Evolutionary conservation across 345 rosid species (phyloP).

Genomic region (Mangifera indica): DNA sequence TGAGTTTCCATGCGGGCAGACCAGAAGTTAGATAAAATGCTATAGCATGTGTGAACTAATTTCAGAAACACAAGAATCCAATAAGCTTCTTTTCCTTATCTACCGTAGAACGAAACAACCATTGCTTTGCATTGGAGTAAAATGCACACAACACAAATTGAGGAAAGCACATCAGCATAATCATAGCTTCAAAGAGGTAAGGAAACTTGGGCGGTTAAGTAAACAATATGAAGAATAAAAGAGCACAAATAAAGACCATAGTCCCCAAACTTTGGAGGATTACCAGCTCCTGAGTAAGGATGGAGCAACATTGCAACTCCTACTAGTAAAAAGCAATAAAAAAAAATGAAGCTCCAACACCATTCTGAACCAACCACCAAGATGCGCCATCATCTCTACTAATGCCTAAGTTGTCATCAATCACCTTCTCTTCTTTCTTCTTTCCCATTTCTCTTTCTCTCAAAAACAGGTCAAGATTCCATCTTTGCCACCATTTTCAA

Average conservation of each 20-base stretch:
- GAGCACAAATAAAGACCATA: slow-evolving; percentile 62
- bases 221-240: slow-evolving; percentile 57
- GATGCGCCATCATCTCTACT: slow-evolving; percentile 14
- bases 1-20: background rate
- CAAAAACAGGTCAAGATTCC: slow-evolving; percentile 4
- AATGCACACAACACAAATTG: slow-evolving; percentile 45
- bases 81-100: slow-evolving; percentile 45
- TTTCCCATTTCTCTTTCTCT: slow-evolving; percentile 22
- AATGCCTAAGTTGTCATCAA: slow-evolving; percentile 11
- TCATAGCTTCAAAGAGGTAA: slow-evolving; percentile 67
- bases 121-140: slow-evolving; percentile 55
- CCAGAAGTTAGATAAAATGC: background rate
- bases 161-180: slow-evolving; percentile 69
- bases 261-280: slow-evolving; percentile 83
- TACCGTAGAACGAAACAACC: slow-evolving; percentile 38
- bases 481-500: slow-evolving; percentile 3
- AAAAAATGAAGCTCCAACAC: slow-evolving; percentile 42
- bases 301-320: slow-evolving; percentile 67
- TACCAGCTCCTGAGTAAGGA: slow-evolving; percentile 81
- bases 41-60: background rate
- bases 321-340: slow-evolving; percentile 59
- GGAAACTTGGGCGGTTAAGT: slow-evolving; percentile 57
- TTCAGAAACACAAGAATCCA: slow-evolving; percentile 27
- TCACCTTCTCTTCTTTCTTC: slow-evolving; percentile 23
- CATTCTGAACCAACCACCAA: slow-evolving; percentile 50